Base-by-base conservation (phyloP, 202 grass and related monocot genomes). In the Setaria viridis region DNA sequence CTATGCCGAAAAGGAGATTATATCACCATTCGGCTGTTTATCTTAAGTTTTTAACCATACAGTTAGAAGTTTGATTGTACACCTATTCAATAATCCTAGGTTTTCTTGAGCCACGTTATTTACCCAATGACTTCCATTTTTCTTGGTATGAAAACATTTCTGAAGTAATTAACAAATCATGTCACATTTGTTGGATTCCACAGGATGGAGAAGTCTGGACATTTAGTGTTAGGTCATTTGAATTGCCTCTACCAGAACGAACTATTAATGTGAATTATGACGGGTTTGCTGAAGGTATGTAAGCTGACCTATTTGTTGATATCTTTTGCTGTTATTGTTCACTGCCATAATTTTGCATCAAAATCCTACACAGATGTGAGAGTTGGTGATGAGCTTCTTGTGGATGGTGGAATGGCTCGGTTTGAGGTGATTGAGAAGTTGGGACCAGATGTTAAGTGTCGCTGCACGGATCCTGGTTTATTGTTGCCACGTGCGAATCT, bases 171-270 rank as follows among this genome's bases (percentile, higher is more conserved):
- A 67, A 81, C 51, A 17, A 9, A 53, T 83, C 11, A 3, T 84
- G 34, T 46, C 53, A 76, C 6, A 51, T 74, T 56, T 79, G 32
- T 39, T 89, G 50, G 21, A 50, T 70, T 89, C 83, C 74, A 72
- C 87, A 99, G 96, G 96, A 99, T 89, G 96, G 93, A 75, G 96
- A 99, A 87, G 91, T 94, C 55, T 99, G 96, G 96, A 99, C 90
- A 80, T 94, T 99, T 74, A 99, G 90, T 7, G 96, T 99, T 72
- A 94, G 96, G 94, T 83, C 96, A 85, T 99, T 94, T 87, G 88
- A 96, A 66, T 85, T 83, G 48, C 84, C 81, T 82, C 93, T 92
- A 63, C 96, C 93, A 56, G 96, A 99, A 77, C 88, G 60, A 37
- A 99, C 96, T 72, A 90, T 94, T 72, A 73, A 85, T 84, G 93